Base-by-base conservation (phyloP, 495 filamentous ascomycete species). In the Penicillium verhagenii region DNA sequence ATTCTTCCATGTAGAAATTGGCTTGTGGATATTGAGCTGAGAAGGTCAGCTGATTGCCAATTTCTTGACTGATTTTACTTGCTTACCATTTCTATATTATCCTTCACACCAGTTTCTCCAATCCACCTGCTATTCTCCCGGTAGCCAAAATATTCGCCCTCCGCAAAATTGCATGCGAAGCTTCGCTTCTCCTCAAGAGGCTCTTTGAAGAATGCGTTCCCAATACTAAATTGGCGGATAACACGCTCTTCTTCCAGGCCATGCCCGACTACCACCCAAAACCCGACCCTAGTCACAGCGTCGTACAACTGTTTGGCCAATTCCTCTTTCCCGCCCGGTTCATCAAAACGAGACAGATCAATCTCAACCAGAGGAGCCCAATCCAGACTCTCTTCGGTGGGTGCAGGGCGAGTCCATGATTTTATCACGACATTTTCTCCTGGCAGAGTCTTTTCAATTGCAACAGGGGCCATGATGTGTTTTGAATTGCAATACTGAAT, bases 351-450 rank as follows among this genome's bases (percentile, higher is more conserved):
- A 44, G 72, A 73, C 2, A 85, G 70, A 60, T 85, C 81, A 18
- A 85, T 71, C n/a, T 74, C 77, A 14, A 79, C 67, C 9, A 83
- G 69, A 13, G 81, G 78, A 13, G 80, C 78, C 79, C 80, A 82
- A 13, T 73, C 67, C 14, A 69, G 58, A 13, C 69, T 38, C 24
- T 67, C 67, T 11, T 57, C 50, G 1, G 73, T 77, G 10, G 62
- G 62, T 11, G 50, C 43, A 6, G 73, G 73, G 7, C 74, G 69
- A 35, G 38, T 59, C 72, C 74, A 77, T n/a, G 72, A 47, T 50
- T 73, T 72, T 11, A 74, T 52, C 1, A 59, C 52, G 16, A 69
- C 52, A 29, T 47, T 53, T 2, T 57, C 43, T 14, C 33, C 31
- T 4, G 53, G 24, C 5, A 28, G 7, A 7, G 52, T 26, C 4